Percentiles rank a stretch among this genome's conserved stretches.
Evolutionary conservation across 2,329 filamentous ascomycete genomes (phyloP).

Genomic region (Penicillium sp.): DNA sequence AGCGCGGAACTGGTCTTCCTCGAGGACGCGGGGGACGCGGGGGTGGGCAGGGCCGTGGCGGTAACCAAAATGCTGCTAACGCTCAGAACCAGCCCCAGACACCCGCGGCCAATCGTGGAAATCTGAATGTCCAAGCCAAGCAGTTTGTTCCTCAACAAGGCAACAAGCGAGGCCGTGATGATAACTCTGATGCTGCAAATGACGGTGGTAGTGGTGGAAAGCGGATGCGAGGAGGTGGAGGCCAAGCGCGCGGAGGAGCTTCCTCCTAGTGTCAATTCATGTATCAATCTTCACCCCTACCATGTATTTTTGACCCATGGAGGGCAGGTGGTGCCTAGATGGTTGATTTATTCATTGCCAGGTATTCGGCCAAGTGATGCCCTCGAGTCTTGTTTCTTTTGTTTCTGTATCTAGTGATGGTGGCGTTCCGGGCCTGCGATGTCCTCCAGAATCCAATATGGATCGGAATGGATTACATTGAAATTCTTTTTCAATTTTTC

Average conservation of each 20-base stretch:
- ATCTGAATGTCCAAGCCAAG: constrained; percentile 49
- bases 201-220: constrained; percentile 45
- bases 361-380: not conserved
- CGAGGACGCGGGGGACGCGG: constrained; percentile 48
- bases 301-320: constrained; percentile 7
- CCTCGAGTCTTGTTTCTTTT: not conserved
- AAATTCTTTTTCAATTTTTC: not conserved
- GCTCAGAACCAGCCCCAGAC: constrained; percentile 27
- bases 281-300: constrained; percentile 9
- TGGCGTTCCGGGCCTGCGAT: not conserved
- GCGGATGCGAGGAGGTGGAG: constrained; percentile 46
- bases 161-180: constrained; percentile 56
- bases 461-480: not conserved
- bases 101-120: constrained; percentile 35
- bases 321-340: not conserved
- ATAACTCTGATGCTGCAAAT: constrained; percentile 40
- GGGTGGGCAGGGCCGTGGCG: constrained; percentile 35
- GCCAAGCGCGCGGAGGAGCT: constrained; percentile 29
- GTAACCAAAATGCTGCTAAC: constrained; percentile 37
- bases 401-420: not conserved
- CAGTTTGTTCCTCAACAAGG: constrained; percentile 56
- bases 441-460: not conserved
- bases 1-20: constrained; percentile 39
- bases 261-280: constrained; percentile 18
- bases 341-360: not conserved